Percentiles rank a stretch among this genome's conserved stretches.
These are phyloP conservation scores for Amphibolis antarctica DNA, from an alignment of 106 monocot genomes.

Conservation along the genomic window DNA sequence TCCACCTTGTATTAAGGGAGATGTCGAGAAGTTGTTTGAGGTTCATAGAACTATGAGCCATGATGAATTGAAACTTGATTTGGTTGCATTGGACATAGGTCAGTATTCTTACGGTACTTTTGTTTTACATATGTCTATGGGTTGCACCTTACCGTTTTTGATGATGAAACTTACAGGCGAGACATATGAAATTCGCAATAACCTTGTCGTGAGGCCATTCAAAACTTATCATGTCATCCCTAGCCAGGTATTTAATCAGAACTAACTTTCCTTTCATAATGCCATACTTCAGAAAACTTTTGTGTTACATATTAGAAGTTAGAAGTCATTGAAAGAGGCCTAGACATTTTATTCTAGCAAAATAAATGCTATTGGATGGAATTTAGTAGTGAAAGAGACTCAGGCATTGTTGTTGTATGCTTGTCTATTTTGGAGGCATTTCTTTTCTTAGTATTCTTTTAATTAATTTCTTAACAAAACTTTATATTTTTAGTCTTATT, in stretches of 20 bases:
- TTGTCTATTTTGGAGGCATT: no score
- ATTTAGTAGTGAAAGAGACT: no score
- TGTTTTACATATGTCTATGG: not conserved
- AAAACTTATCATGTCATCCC: slow-evolving; percentile 88
- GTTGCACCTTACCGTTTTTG: slow-evolving; percentile 1
- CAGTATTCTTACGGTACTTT: slow-evolving; percentile 12
- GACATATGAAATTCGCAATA: slow-evolving; percentile 93
- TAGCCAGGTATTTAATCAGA: slow-evolving; percentile 58
- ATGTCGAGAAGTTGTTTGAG: slow-evolving; percentile 78
- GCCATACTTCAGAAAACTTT: no score
- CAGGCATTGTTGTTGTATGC: no score
- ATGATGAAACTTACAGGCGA: slow-evolving; percentile 44
- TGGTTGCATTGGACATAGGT: slow-evolving; percentile 91
- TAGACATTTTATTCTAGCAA: no score
- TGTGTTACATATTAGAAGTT: no score
- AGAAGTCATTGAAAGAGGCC: no score
- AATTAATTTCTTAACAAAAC: not conserved
- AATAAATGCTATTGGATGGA: no score
- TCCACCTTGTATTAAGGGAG: slow-evolving; percentile 72
- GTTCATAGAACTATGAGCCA: slow-evolving; percentile 76
- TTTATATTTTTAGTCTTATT: not conserved
- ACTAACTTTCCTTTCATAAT: no score
- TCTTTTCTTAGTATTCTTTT: no score
- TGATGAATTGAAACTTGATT: slow-evolving; percentile 63
- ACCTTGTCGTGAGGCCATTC: slow-evolving; percentile 96